Conservation (phyloP, 371 early-diverging fungal genomes). For the Basidiobolus meristosporus region DNA sequence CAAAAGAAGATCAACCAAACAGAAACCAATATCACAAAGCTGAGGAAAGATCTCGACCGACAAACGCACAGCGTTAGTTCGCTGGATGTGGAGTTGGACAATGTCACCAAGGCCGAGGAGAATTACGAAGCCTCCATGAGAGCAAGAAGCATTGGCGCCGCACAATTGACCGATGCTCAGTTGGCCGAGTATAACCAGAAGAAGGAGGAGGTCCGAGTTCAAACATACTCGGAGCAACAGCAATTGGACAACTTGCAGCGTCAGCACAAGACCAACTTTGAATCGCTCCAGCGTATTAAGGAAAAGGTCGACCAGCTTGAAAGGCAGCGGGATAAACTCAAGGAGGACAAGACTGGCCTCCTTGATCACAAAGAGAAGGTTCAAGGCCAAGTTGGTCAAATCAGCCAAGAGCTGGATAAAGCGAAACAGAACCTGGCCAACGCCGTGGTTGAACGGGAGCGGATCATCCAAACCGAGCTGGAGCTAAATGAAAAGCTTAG, state of each 20-base stretch:
- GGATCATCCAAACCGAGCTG: constrained; percentile 29
- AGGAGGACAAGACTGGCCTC: constrained; percentile 20
- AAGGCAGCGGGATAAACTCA: constrained; percentile 18
- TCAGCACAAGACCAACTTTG: constrained; percentile 36
- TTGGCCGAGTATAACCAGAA: constrained; percentile 31
- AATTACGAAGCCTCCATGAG: constrained; percentile 14
- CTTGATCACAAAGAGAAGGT: constrained; percentile 12
- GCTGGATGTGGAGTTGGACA: constrained; percentile 16
- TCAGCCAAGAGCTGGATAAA: not conserved
- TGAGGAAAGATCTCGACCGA: constrained; percentile 28
- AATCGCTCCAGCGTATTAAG: constrained; percentile 27
- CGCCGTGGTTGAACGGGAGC: constrained; percentile 15
- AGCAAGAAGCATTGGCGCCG: constrained; percentile 3
- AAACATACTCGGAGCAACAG: constrained; percentile 42
- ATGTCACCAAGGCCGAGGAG: constrained; percentile 18
- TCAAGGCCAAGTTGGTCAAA: constrained; percentile 6
- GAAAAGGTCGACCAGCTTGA: constrained; percentile 30
- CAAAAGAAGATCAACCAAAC: constrained; percentile 42
- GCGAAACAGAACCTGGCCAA: constrained; percentile 9
- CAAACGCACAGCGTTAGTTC: constrained; percentile 20
- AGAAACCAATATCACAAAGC: constrained; percentile 21
- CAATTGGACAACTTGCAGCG: constrained; percentile 41
- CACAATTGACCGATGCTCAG: constrained; percentile 13
- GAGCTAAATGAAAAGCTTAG: constrained; percentile 70
- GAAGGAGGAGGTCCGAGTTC: constrained; percentile 46